Percentiles rank a stretch among this genome's conserved stretches.
These are phyloP conservation scores for Podaxis sp. DNA, from an alignment of 768 basidiomycete species.

Conservation along the genomic window DNA sequence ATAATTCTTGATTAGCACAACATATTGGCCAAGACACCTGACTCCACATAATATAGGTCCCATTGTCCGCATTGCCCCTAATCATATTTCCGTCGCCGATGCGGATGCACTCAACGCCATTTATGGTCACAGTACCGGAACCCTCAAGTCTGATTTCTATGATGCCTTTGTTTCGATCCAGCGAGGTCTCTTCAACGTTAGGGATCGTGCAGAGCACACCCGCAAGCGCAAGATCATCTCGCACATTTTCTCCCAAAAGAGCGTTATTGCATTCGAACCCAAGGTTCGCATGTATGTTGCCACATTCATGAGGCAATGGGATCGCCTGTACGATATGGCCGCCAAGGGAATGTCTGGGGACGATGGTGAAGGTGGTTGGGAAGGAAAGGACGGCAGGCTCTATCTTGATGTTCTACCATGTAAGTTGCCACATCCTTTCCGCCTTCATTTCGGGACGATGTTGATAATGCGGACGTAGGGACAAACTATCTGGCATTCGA, in stretches of 20 bases:
- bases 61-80: constrained; percentile 69
- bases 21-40: neutral
- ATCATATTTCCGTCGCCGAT: constrained; percentile 72
- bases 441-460: constrained; percentile 8
- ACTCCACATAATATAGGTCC: constrained; percentile 36
- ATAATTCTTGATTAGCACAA: neutral
- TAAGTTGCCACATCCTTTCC: constrained; percentile 28
- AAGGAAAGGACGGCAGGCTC: constrained; percentile 52
- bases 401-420: constrained; percentile 76
- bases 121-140: constrained; percentile 83
- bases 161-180: constrained; percentile 74
- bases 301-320: constrained; percentile 70
- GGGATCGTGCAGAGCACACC: constrained; percentile 72
- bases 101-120: constrained; percentile 71
- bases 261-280: constrained; percentile 81
- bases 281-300: constrained; percentile 59
- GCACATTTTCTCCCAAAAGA: constrained; percentile 82
- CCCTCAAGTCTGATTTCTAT: constrained; percentile 73
- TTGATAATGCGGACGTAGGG: constrained; percentile 27
- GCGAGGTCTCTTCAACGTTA: constrained; percentile 77
- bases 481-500: constrained; percentile 53
- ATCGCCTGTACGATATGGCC: constrained; percentile 57
- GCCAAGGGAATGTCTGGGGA: constrained; percentile 49
- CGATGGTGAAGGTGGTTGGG: constrained; percentile 64
- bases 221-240: constrained; percentile 91